A percentile compares a stretch with the other conserved stretches of the same genome.
Evolutionary conservation across 169 alveolate species (phyloP).

Genomic region (Pseudocohnilembus persalinus): DNA sequence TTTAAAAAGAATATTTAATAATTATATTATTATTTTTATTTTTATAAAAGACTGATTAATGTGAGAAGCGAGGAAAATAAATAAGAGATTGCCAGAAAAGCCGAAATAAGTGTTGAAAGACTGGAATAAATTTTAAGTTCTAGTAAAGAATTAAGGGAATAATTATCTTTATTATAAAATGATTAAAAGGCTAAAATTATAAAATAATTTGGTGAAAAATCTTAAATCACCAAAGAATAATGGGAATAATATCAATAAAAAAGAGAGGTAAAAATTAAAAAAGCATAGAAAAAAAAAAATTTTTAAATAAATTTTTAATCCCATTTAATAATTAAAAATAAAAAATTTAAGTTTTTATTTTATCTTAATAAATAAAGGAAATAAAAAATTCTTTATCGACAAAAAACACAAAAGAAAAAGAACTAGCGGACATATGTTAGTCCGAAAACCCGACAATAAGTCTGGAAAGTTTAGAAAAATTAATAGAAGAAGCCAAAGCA

Average conservation of each 20-base stretch:
- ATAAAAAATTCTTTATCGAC: too few species aligned
- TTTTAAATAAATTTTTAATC: too few species aligned
- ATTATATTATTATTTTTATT: slow-evolving; percentile 52
- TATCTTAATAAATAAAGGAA: too few species aligned
- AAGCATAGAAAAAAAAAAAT: slow-evolving; percentile 14
- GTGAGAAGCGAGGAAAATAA: slow-evolving; percentile 63
- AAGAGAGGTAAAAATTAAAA: slow-evolving; percentile 48
- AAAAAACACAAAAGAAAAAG: slow-evolving; percentile 21
- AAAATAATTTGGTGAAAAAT: slow-evolving; percentile 45
- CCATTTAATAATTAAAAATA: neutral
- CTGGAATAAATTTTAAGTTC: slow-evolving; percentile 47
- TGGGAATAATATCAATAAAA: slow-evolving; percentile 36
- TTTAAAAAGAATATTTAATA: slow-evolving; percentile 59
- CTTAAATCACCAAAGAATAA: slow-evolving; percentile 47
- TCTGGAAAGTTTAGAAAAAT: slow-evolving; percentile 31
- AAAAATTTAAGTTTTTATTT: slow-evolving; percentile 21
- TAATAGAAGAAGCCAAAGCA: slow-evolving; percentile 32
- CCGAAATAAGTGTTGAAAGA: slow-evolving; percentile 57
- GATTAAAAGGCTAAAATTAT: slow-evolving; percentile 55
- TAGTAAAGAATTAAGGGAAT: slow-evolving; percentile 59
- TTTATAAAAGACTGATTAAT: slow-evolving; percentile 53
- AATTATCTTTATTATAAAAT: slow-evolving; percentile 55
- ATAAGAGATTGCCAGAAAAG: slow-evolving; percentile 53
- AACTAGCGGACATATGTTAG: slow-evolving; percentile 25
- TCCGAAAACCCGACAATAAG: slow-evolving; percentile 36